Evolutionary conservation across 2,329 filamentous ascomycete genomes (phyloP), one percentile per base, ranked within the genome.

Genomic region (Colletotrichum lini): DNA sequence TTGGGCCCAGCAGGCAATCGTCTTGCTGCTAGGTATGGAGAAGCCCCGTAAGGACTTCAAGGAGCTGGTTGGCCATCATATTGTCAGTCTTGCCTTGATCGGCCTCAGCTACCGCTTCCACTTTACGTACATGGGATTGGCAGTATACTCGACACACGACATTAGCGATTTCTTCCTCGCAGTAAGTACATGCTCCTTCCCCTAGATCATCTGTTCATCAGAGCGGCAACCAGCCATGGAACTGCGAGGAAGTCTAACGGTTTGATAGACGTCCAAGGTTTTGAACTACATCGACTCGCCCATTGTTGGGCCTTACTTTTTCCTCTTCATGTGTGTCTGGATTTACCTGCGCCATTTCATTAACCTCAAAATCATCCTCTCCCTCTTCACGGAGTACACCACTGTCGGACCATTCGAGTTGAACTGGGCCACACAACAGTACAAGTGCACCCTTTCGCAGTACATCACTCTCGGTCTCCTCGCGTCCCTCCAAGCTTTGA

Each of bases 91-190:
- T 71, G 85, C 91, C 23, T 88, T 98, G 76, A 98, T 98, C 75
- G 92, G 84, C 70, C 84, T 96, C 78, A 96, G 93, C 84, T 98
- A 98, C 84, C 91, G 94, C 72, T 98, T 98, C 86, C 95, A 98
- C 83, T 98, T 98, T 82, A 97, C 95, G 23, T 96, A 98, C 83
- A 97, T 98, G 80, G 95, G 95, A 35, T 84, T 98, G 66, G 94
- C 94, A 23, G 94, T 98, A 44, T 98, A 98, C 82, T 94, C 96
- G 73, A 98, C 95, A 12, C 94, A 97, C 82, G 95, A 98, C 79
- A 93, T 98, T 73, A 95, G 92, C 72, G 95, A 98, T 81, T 98
- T 98, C 84, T 98, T 98, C 89, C 88, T 98, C 54, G 95, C 96
- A 47, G 93, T 95, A 89, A 83, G 92, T 83, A 23, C 62, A n/a